Conservation (phyloP, 495 filamentous ascomycete species). For the Penicillium samsonianum region DNA sequence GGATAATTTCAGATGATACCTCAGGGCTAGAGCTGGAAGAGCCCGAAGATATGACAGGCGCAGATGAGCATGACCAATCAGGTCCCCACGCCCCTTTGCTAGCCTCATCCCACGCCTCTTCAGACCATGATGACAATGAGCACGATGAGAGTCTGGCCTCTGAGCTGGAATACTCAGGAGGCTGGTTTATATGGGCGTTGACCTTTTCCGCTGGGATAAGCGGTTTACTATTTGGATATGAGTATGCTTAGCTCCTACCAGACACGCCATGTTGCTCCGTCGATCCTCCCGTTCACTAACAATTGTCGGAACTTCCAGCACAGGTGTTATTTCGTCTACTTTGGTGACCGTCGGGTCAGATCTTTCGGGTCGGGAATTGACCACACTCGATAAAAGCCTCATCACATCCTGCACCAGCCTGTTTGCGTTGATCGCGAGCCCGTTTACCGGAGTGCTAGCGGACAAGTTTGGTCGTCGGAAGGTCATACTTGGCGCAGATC, state of each 20-base stretch:
- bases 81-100: constrained; percentile 38
- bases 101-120: constrained; percentile 16
- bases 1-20: constrained; percentile 11
- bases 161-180: constrained; percentile 28
- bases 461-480: constrained; percentile 72
- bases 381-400: constrained; percentile 76
- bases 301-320: constrained; percentile 50
- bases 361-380: constrained; percentile 66
- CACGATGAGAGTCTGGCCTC: constrained; percentile 15
- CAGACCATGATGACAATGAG: constrained; percentile 16
- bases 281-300: constrained; percentile 17
- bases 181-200: constrained; percentile 68
- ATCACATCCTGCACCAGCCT: constrained; percentile 82
- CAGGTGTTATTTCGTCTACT: constrained; percentile 87
- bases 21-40: constrained; percentile 6
- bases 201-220: constrained; percentile 82
- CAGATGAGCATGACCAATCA: constrained; percentile 26
- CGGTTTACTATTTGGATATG: constrained; percentile 86
- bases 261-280: not conserved
- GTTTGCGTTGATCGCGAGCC: constrained; percentile 75
- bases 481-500: constrained; percentile 78
- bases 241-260: constrained; percentile 42
- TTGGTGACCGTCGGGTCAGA: constrained; percentile 76
- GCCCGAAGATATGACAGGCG: constrained; percentile 27
- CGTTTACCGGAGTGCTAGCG: constrained; percentile 72